Evolutionary conservation across 2,329 filamentous ascomycete species (phyloP).

Genomic region (Elsinoe perseae): DNA sequence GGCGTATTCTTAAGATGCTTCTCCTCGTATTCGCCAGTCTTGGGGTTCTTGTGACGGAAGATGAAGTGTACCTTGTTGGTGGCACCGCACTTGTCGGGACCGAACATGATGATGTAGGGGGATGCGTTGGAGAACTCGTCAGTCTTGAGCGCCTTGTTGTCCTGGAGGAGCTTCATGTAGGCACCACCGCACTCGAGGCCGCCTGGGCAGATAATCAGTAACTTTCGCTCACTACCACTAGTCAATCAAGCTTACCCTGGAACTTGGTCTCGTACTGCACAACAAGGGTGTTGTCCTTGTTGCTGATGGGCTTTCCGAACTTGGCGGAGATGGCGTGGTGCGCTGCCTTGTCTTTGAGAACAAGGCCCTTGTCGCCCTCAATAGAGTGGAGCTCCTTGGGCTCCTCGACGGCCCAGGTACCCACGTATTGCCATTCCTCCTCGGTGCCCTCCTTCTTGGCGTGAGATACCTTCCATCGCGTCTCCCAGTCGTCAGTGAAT

Average conservation of each 20-base stretch:
- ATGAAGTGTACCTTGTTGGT: slow-evolving; percentile 99
- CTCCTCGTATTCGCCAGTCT: slow-evolving; percentile 99
- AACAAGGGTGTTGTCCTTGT: slow-evolving; percentile 93
- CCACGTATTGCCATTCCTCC: slow-evolving; percentile 90
- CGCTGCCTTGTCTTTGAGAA: slow-evolving; percentile 94
- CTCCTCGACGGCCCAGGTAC: slow-evolving; percentile 96
- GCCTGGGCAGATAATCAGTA: slow-evolving; percentile 44
- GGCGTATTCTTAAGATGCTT: slow-evolving; percentile 89
- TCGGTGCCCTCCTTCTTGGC: slow-evolving; percentile 94
- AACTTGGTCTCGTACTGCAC: slow-evolving; percentile 99
- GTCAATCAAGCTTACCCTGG: slow-evolving; percentile 61
- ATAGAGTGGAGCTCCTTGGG: slow-evolving; percentile 84
- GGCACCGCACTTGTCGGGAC: slow-evolving; percentile 96
- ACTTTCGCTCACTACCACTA: neutral
- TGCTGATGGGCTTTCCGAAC: slow-evolving; percentile 92
- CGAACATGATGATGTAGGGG: slow-evolving; percentile 99
- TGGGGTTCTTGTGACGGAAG: slow-evolving; percentile 99
- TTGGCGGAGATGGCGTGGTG: slow-evolving; percentile 99
- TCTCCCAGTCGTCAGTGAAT: slow-evolving; percentile 94
- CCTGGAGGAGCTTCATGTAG: slow-evolving; percentile 97
- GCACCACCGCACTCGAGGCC: slow-evolving; percentile 96
- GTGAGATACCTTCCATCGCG: slow-evolving; percentile 86
- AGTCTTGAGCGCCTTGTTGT: slow-evolving; percentile 92
- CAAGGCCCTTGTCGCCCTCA: slow-evolving; percentile 89
- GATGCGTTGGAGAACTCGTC: slow-evolving; percentile 98